phyloP scores from a whole-genome alignment of 306 rosid genomes.

The Rosa persica region DNA sequence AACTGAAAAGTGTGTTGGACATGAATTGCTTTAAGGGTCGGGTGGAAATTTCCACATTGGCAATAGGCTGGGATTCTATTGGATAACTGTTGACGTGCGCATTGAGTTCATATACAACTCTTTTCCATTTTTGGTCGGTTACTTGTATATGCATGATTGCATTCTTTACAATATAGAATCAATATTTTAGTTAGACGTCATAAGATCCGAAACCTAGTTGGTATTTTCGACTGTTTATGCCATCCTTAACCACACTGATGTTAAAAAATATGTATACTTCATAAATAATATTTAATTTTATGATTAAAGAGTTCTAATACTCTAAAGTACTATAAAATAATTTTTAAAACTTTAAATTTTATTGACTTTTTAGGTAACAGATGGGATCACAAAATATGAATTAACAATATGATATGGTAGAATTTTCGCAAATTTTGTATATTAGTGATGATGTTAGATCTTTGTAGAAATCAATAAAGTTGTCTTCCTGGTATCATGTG shows the following conservation, averaged over 20 bases:
- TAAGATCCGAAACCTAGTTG: neutral
- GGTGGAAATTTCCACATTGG: neutral
- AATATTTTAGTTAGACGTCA: no score
- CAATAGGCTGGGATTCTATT: neutral
- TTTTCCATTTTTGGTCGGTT: slow-evolving; percentile 3
- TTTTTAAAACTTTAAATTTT: no score
- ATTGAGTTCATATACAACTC: neutral
- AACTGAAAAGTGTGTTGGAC: neutral
- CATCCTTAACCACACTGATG: neutral
- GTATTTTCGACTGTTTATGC: neutral
- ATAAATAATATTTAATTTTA: no score
- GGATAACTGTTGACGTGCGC: neutral
- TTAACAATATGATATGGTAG: no score
- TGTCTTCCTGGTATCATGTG: neutral
- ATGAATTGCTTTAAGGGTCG: neutral
- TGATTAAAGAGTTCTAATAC: no score
- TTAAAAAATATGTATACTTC: no score
- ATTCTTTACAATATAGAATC: neutral
- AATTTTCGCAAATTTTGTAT: no score
- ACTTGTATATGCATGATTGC: no score
- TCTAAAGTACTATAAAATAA: no score
- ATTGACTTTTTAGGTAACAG: no score
- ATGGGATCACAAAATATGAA: no score
- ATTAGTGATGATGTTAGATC: no score
- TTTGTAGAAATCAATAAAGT: neutral